A percentile compares a stretch with the other conserved stretches of the same genome.
Evolutionary conservation across 306 rosid species (phyloP).

Genomic region (Medicago arabica): DNA sequence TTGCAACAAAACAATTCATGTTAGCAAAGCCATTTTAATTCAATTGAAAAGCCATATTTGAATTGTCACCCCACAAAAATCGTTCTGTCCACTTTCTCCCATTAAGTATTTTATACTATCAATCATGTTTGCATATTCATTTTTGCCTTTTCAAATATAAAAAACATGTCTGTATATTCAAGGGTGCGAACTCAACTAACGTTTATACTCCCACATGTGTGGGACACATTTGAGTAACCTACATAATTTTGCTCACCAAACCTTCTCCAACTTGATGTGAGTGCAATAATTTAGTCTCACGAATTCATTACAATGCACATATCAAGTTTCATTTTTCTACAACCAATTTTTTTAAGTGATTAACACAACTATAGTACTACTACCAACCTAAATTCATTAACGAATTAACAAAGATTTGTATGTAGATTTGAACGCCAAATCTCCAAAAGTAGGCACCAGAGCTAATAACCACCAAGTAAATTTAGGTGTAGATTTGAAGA

Average conservation of each 20-base stretch:
- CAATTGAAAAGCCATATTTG: neutral
- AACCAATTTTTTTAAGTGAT: too few relatives aligned
- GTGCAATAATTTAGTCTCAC: slow-evolving; percentile 20
- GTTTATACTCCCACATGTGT: neutral
- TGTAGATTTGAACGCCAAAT: too few relatives aligned
- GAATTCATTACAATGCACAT: slow-evolving; percentile 9
- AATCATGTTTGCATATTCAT: too few relatives aligned
- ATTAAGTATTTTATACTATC: neutral
- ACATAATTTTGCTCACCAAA: slow-evolving; percentile 9
- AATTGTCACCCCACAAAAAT: too few relatives aligned
- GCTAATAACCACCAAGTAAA: too few relatives aligned
- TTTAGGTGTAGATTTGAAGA: too few relatives aligned
- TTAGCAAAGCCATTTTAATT: neutral
- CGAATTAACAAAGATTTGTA: too few relatives aligned
- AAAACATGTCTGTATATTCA: neutral
- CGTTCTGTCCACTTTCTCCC: neutral
- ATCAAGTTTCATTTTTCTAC: neutral
- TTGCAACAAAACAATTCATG: slow-evolving; percentile 9
- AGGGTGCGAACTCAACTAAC: neutral
- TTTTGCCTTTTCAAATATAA: neutral
- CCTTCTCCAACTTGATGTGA: neutral
- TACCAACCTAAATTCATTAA: too few relatives aligned
- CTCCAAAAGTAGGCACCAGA: too few relatives aligned
- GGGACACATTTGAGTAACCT: neutral
- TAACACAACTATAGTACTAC: too few relatives aligned